Evolutionary conservation across 768 basidiomycete genomes (phyloP).

Genomic region (Panus rudis): DNA sequence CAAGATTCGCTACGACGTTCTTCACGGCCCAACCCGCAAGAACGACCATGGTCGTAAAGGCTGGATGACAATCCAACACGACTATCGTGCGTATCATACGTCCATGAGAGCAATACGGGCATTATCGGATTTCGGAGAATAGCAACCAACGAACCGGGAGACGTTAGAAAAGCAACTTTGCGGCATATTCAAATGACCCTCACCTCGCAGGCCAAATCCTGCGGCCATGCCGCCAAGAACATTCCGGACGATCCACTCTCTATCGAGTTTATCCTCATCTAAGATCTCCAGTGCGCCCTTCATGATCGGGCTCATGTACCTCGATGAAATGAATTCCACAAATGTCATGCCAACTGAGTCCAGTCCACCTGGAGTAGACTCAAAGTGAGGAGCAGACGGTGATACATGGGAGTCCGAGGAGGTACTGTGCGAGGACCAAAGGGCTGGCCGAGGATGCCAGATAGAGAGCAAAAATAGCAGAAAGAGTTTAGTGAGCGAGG

Average conservation of each 20-base stretch:
- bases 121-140: neutral
- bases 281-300: conserved; percentile 44
- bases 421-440: too few relatives aligned
- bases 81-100: conserved; percentile 47
- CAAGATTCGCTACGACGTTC: conserved; percentile 50
- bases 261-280: conserved; percentile 69
- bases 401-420: too few relatives aligned
- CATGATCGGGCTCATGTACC: conserved; percentile 30
- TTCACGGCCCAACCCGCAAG: conserved; percentile 68
- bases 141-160: neutral
- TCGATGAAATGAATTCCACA: too few relatives aligned
- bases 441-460: conserved; percentile 51
- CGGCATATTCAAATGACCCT: conserved; percentile 8
- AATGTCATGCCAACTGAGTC: too few relatives aligned
- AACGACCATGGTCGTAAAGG: conserved; percentile 71
- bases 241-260: conserved; percentile 81
- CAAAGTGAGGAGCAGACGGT: conserved; percentile 12
- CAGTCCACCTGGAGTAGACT: conserved; percentile 11
- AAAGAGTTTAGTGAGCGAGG: conserved; percentile 78
- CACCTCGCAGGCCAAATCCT: conserved; percentile 79
- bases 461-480: conserved; percentile 76
- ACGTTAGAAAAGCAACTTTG: neutral
- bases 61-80: conserved; percentile 68
- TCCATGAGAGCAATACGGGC: neutral
- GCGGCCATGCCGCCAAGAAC: conserved; percentile 82